Percentiles rank a stretch among this genome's conserved stretches.
These are phyloP conservation scores for Amanita thiersii DNA, from an alignment of 768 basidiomycete species.

Conservation along the genomic window DNA sequence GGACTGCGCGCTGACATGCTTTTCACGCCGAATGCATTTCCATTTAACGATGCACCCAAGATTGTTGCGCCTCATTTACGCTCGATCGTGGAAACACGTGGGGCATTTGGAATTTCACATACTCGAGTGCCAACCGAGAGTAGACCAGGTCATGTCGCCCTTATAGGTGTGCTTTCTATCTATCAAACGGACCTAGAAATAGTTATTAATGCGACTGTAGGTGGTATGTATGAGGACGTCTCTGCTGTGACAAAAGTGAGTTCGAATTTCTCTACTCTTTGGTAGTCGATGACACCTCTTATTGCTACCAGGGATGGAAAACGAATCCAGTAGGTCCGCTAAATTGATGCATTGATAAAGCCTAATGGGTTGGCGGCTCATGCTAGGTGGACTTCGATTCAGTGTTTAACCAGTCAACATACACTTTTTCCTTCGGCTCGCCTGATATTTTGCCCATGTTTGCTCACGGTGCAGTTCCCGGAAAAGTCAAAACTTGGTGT, in stretches of 20 bases:
- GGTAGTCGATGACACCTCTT: constrained; percentile 9
- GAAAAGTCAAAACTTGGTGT: constrained; percentile 66
- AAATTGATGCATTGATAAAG: neutral
- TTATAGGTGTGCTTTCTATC: constrained; percentile 49
- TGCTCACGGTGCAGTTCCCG: constrained; percentile 58
- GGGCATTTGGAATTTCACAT: constrained; percentile 80
- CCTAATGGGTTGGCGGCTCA: constrained; percentile 17
- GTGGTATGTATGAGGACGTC: constrained; percentile 88
- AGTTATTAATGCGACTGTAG: constrained; percentile 20
- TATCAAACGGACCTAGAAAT: neutral
- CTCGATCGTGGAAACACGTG: constrained; percentile 54
- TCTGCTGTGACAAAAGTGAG: constrained; percentile 78
- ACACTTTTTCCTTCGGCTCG: constrained; percentile 78
- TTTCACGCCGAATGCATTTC: constrained; percentile 56
- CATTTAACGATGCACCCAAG: constrained; percentile 41
- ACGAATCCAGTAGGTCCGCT: constrained; percentile 57
- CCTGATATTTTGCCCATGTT: constrained; percentile 92
- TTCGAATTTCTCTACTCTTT: constrained; percentile 3
- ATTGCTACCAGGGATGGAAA: constrained; percentile 64
- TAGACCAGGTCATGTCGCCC: constrained; percentile 81
- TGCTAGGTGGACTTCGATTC: constrained; percentile 72
- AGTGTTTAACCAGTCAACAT: constrained; percentile 74
- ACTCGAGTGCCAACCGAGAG: constrained; percentile 86
- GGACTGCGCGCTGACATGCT: constrained; percentile 79
- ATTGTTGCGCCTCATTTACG: constrained; percentile 71